A percentile compares a stretch with the other conserved stretches of the same genome.
Conservation (phyloP, 495 filamentous ascomycete genomes). For the Talaromyces nanjingensis region DNA sequence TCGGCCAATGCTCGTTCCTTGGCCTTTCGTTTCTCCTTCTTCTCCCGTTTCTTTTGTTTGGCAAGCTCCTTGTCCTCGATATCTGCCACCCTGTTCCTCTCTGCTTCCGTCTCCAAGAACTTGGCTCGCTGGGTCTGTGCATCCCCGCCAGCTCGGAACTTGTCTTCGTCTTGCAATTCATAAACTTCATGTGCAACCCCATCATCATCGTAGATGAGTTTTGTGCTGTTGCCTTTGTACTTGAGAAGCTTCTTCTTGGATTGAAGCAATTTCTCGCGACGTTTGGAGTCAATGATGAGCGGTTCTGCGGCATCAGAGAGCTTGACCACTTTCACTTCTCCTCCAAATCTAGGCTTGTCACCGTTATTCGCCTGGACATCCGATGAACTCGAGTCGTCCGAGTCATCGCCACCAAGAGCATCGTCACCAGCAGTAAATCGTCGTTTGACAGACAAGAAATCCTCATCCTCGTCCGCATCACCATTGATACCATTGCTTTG, state of each 20-base stretch:
- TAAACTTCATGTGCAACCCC: slow-evolving; percentile 78
- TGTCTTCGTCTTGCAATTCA: slow-evolving; percentile 75
- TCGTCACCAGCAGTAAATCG: slow-evolving; percentile 53
- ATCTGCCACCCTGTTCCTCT: slow-evolving; percentile 71
- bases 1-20: slow-evolving; percentile 53
- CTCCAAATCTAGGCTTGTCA: neutral
- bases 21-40: slow-evolving; percentile 77
- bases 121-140: slow-evolving; percentile 64
- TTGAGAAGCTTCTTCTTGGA: slow-evolving; percentile 92
- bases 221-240: slow-evolving; percentile 74
- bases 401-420: slow-evolving; percentile 22
- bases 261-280: slow-evolving; percentile 83
- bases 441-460: slow-evolving; percentile 86
- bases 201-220: slow-evolving; percentile 87
- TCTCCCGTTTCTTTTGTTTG: slow-evolving; percentile 75
- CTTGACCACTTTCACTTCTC: slow-evolving; percentile 30
- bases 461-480: slow-evolving; percentile 51
- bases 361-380: neutral
- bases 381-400: slow-evolving; percentile 4
- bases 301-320: slow-evolving; percentile 50
- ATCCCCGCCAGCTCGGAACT: slow-evolving; percentile 66
- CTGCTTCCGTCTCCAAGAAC: slow-evolving; percentile 68
- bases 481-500: slow-evolving; percentile 27
- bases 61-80: slow-evolving; percentile 70
- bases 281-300: slow-evolving; percentile 83